Conservation (phyloP, 257 asterid genomes). For the Capsicum rhomboideum region DNA sequence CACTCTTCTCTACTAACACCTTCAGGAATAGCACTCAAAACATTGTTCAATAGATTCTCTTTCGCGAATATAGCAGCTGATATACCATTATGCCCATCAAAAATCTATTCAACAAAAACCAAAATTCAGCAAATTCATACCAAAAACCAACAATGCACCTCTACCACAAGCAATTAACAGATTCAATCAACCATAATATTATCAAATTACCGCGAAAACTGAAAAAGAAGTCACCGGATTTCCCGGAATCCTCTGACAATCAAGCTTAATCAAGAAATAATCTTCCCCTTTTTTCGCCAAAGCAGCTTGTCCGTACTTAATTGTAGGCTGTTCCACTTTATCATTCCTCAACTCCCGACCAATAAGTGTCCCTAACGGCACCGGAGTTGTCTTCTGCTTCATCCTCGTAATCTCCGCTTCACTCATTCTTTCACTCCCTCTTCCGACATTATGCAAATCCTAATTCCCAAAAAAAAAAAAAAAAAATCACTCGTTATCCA, state of each 20-base stretch:
- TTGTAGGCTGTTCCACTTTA: constrained; percentile 62
- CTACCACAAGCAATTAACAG: not conserved
- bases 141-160: not conserved
- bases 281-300: constrained; percentile 94
- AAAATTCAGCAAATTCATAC: constrained; percentile 1
- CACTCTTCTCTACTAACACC: constrained; percentile 76
- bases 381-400: constrained; percentile 68
- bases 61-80: constrained; percentile 97
- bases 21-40: constrained; percentile 80
- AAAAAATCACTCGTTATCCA: not conserved
- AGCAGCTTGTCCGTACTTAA: constrained; percentile 76
- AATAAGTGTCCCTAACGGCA: constrained; percentile 72
- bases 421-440: constrained; percentile 37
- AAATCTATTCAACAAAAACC: constrained; percentile 37
- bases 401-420: constrained; percentile 39
- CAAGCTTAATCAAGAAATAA: constrained; percentile 57
- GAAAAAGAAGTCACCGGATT: constrained; percentile 59
- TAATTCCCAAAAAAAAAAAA: constrained; percentile 14
- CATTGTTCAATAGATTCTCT: constrained; percentile 80
- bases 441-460: constrained; percentile 39
- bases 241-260: constrained; percentile 62
- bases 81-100: constrained; percentile 96
- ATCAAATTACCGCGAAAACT: constrained; percentile 63
- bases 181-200: not conserved
- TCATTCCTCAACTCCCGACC: constrained; percentile 70